These are phyloP conservation scores for Termitomyces sp. DNA, from an alignment of 768 basidiomycete genomes.

Conservation along the genomic window DNA sequence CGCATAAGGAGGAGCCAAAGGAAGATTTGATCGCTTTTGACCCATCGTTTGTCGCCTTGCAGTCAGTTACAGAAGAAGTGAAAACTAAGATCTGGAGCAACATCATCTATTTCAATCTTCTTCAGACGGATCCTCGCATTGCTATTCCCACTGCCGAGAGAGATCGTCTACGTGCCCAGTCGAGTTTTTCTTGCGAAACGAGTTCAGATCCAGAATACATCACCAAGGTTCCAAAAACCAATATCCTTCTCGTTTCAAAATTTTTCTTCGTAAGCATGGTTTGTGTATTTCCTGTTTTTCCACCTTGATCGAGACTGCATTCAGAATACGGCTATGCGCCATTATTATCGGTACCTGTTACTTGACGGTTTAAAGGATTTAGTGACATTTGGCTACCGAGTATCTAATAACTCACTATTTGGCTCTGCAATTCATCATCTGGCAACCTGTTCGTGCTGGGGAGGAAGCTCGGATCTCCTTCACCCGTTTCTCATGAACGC, in stretches of 20 bases:
- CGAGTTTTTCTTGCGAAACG: too few species aligned
- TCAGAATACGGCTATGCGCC: background rate
- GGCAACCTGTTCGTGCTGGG: background rate
- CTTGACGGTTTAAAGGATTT: background rate
- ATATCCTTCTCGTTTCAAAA: slow-evolving; percentile 4
- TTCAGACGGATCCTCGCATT: background rate
- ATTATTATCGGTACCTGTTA: background rate
- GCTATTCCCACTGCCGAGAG: background rate
- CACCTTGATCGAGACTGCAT: background rate
- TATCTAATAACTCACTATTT: background rate
- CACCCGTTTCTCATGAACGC: background rate
- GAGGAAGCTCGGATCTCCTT: background rate
- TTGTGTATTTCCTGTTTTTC: background rate
- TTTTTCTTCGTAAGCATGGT: background rate
- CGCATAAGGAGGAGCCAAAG: background rate
- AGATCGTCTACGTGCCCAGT: too few species aligned
- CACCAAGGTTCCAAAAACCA: background rate
- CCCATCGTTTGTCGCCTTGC: slow-evolving; percentile 2
- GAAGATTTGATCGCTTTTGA: background rate
- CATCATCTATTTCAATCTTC: slow-evolving; percentile 4
- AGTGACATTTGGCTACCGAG: fast-evolving
- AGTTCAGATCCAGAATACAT: background rate
- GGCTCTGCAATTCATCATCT: background rate
- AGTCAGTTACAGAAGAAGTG: background rate
- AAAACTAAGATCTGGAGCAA: slow-evolving; percentile 1